A percentile compares a stretch with the other conserved stretches of the same genome.
Conservation (phyloP, 2,329 filamentous ascomycete genomes). For the Epichloe festucae region DNA sequence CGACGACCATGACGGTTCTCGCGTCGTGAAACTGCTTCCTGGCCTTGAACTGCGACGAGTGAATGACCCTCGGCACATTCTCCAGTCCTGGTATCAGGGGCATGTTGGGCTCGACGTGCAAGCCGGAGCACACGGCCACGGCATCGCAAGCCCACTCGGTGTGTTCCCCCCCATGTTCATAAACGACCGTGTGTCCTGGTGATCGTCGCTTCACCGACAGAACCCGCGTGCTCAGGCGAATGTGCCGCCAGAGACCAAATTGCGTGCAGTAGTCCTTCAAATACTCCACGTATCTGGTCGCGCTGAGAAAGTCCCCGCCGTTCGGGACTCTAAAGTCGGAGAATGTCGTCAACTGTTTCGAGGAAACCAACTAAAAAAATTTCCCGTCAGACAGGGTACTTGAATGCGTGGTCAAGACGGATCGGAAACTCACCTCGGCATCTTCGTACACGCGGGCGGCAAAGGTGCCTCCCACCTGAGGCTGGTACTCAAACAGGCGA, state of each 20-base stretch:
- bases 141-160: slow-evolving; percentile 25
- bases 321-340: slow-evolving; percentile 28
- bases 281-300: slow-evolving; percentile 25
- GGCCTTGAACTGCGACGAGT: slow-evolving; percentile 29
- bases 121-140: slow-evolving; percentile 29
- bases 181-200: slow-evolving; percentile 4
- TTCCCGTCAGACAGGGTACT: no score
- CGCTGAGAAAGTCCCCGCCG: slow-evolving; percentile 27
- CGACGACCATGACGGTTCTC: slow-evolving; percentile 29
- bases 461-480: slow-evolving; percentile 29
- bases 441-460: slow-evolving; percentile 29
- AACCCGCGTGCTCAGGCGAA: slow-evolving; percentile 21
- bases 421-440: slow-evolving; percentile 19
- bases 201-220: slow-evolving; percentile 9
- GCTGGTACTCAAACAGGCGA: slow-evolving; percentile 27
- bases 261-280: slow-evolving; percentile 25
- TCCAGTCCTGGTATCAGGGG: slow-evolving; percentile 24
- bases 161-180: background rate
- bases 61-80: slow-evolving; percentile 22
- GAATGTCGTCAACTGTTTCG: slow-evolving; percentile 33
- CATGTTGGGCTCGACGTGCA: slow-evolving; percentile 26
- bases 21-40: slow-evolving; percentile 23
- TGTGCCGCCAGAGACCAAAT: slow-evolving; percentile 25
- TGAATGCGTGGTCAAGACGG: background rate
- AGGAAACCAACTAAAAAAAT: slow-evolving; percentile 25